These are phyloP conservation scores for Malassezia sp. DNA, from an alignment of 1,284 basidiomycete species.

Conservation along the genomic window DNA sequence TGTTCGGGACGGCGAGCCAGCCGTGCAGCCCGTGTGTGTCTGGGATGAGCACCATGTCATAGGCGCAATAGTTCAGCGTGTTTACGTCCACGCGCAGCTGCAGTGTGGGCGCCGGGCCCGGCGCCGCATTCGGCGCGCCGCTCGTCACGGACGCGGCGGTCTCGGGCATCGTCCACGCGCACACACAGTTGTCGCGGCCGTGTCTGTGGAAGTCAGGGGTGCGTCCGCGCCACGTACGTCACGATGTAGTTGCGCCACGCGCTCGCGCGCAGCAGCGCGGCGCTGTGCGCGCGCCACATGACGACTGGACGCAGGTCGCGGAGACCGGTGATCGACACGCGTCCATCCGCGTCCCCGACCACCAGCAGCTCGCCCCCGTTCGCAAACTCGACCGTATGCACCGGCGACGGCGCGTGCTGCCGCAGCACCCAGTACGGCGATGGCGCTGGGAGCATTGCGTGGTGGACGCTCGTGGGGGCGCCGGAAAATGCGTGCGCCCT, in stretches of 20 bases:
- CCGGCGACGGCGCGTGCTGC: constrained; percentile 10
- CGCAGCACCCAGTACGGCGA: constrained; percentile 11
- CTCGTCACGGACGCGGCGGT: neutral
- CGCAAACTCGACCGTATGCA: constrained; percentile 8
- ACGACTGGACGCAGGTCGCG: constrained; percentile 7
- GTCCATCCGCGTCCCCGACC: constrained; percentile 11
- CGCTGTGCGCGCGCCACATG: constrained; percentile 9
- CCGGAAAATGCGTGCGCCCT: neutral
- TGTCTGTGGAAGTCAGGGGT: constrained; percentile 8
- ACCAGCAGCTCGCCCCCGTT: constrained; percentile 2
- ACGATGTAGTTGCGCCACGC: constrained; percentile 12
- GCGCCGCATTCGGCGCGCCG: neutral
- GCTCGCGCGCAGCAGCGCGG: constrained; percentile 9
- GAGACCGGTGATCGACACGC: constrained; percentile 11
- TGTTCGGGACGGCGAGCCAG: constrained; percentile 8
- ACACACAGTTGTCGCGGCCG: constrained; percentile 8
- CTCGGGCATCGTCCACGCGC: constrained; percentile 8
- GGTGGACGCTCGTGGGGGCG: too few species aligned
- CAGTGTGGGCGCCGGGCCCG: constrained; percentile 1
- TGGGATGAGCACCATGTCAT: constrained; percentile 2
- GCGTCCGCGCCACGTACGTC: constrained; percentile 3
- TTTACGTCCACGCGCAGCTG: constrained; percentile 4
- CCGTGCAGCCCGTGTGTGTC: neutral
- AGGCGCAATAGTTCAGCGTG: constrained; percentile 14
- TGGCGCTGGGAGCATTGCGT: too few species aligned